Conservation (phyloP, 2,329 filamentous ascomycete species). For the Neonectria ditissima region DNA sequence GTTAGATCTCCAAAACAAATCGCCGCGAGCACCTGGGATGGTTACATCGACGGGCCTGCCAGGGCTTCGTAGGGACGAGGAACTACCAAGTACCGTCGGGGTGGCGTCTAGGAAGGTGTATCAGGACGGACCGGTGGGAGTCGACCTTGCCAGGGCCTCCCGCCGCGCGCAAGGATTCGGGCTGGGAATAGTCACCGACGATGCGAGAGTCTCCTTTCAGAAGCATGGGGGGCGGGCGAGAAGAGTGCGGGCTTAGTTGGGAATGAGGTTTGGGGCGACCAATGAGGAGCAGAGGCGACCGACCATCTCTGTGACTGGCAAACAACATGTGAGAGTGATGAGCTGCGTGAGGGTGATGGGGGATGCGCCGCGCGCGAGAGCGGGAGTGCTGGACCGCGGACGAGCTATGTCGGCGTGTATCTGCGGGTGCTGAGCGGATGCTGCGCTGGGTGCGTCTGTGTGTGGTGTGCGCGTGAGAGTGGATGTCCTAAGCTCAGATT, state of each 20-base stretch:
- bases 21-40: constrained; percentile 42
- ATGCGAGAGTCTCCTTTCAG: constrained; percentile 36
- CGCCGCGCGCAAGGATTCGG: constrained; percentile 29
- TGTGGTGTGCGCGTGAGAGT: constrained; percentile 25
- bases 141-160: constrained; percentile 35
- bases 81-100: constrained; percentile 35
- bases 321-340: constrained; percentile 40
- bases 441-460: constrained; percentile 17
- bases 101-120: constrained; percentile 44
- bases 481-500: constrained; percentile 22
- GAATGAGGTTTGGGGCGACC: constrained; percentile 23
- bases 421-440: constrained; percentile 21
- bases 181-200: constrained; percentile 33
- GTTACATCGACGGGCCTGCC: constrained; percentile 44
- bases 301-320: constrained; percentile 30
- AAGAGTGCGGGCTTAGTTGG: constrained; percentile 22
- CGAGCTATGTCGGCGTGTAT: constrained; percentile 19
- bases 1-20: constrained; percentile 46
- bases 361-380: constrained; percentile 1
- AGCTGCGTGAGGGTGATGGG: constrained; percentile 27
- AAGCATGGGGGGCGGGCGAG: constrained; percentile 26
- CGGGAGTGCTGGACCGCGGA: constrained; percentile 14
- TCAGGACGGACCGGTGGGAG: constrained; percentile 45
- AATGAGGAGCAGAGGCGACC: constrained; percentile 31
- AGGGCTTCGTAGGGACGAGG: constrained; percentile 36